Base-by-base conservation (phyloP, 352 stramenopile species). In the Globisporangium abappressorium region DNA sequence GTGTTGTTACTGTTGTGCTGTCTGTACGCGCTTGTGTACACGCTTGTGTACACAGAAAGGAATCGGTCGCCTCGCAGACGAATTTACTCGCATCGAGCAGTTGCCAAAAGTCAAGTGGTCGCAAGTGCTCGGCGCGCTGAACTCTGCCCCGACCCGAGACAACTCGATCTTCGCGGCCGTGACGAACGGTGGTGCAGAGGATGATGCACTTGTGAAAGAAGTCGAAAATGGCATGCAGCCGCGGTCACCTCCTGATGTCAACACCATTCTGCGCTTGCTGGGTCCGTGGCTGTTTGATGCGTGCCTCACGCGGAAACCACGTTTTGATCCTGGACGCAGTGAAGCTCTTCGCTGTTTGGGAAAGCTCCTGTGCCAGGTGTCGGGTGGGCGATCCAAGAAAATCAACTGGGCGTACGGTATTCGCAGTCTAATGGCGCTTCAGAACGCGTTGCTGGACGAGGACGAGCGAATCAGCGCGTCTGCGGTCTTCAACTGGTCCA, bases 211-310 rank as follows among this genome's bases (percentile, higher is more conserved):
- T 15, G 62, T 64, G 18, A 67, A 79, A 57, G 60, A 61, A 15
- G 69, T 78, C 14, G 70, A 73, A 2, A 8, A 75, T 24, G 69
- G 70, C 3, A 73, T 57, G 1, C 82, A 85, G 51, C 72, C 82
- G 8, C 76, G 85, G 60, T 82, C 82, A 20, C 84, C 88, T n/a
- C 88, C 88, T 34, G 88, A 96, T 62, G 84, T 94, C 22, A 96
- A 96, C 68, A 91, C 88, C 1, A 86, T 96, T 36, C 58, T 96
- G 30, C 75, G 88, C 8, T 57, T 96, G 59, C 73, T 96, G 18
- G 88, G 88, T 3, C 87, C 88, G 14, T 96, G 88, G 88, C 67
- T 96, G 0, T 96, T 96, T 71, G 88, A 96, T 51, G 88, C 88
- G 6, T 94, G 82, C 47, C 71, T 96, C 53, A 92, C 79, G 15